phyloP scores from a whole-genome alignment of 768 basidiomycete genomes.

The Mycena galopus region DNA sequence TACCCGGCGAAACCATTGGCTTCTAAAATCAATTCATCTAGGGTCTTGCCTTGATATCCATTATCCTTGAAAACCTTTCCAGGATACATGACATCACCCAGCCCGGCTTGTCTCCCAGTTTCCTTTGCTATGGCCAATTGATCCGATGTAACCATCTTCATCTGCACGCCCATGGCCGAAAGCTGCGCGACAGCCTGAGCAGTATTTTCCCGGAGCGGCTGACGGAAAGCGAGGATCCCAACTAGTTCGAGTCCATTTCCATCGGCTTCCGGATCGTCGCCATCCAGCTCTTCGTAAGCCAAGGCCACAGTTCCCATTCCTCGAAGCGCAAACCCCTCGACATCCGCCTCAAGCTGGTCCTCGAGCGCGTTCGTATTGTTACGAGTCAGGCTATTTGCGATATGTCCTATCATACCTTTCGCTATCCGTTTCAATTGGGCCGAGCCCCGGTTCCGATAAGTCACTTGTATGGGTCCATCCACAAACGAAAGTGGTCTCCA shows the following conservation, averaged over 20 bases:
- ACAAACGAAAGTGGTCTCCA: conserved; percentile 99
- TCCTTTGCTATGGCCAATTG: conserved; percentile 99
- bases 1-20: conserved; percentile 93
- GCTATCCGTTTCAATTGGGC: conserved; percentile 96
- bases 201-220: conserved; percentile 96
- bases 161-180: conserved; percentile 91
- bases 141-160: conserved; percentile 99
- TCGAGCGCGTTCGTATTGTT: conserved; percentile 95
- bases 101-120: conserved; percentile 94
- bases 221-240: conserved; percentile 95
- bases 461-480: conserved; percentile 98
- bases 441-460: conserved; percentile 84
- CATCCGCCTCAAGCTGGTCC: conserved; percentile 91
- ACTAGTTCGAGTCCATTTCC: conserved; percentile 98
- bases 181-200: conserved; percentile 99
- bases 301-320: conserved; percentile 97
- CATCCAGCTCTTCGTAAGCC: conserved; percentile 92
- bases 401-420: conserved; percentile 99
- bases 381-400: conserved; percentile 94
- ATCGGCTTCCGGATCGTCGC: conserved; percentile 83
- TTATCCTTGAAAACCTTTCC: conserved; percentile 97
- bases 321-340: conserved; percentile 95
- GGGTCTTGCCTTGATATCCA: conserved; percentile 56
- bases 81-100: conserved; percentile 99
- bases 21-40: conserved; percentile 99